Evolutionary conservation across 78 protist genomes (phyloP), one percentile per base, ranked within the genome.

Genomic region (Dictyostelium purpureum): DNA sequence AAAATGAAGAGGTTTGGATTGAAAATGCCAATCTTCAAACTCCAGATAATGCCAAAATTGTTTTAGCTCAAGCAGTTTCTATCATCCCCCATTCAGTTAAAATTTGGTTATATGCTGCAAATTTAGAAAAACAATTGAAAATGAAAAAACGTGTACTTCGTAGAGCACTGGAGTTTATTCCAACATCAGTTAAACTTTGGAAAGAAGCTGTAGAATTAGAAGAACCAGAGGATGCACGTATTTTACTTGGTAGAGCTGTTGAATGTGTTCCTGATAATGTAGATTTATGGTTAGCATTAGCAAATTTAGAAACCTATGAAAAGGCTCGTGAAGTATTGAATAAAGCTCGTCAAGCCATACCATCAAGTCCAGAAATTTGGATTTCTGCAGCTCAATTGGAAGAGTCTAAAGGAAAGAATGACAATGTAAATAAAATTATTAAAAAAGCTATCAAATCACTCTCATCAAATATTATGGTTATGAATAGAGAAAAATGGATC

Each of bases 221-320:
- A 69, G 47, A 77, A 7, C 96, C 97, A 3, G 97, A 97, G 10
- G 97, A 98, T 65, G 99, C 99, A 2, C 51, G 93, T 33, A 77
- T 98, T 21, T 26, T 98, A 33, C 87, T 98, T 4, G 91, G 91
- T 19, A 87, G 98, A 35, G 99, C 99, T 0, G 98, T 97, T 26
- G 98, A 98, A 88, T 95, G 97, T 78, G 91, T 95, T 0, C 94
- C 97, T 4, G 66, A 79, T 35, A 26, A 81, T 10, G 98, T 97
- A 3, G 99, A 98, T 45, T 33, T 99, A 66, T 99, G 99, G 99
- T 90, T 99, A 35, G 99, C 99, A 9, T 82, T 98, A 51, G 99
- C 99, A 16, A 83, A 94, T 47, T 96, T 99, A 35, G 98, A 97
- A 80, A 52, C 96, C 40, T 96, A 97, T 63, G 90, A 93, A 14